These are phyloP conservation scores for Pestalotiopsis sp. DNA, from an alignment of 2,329 filamentous ascomycete species.

Conservation along the genomic window DNA sequence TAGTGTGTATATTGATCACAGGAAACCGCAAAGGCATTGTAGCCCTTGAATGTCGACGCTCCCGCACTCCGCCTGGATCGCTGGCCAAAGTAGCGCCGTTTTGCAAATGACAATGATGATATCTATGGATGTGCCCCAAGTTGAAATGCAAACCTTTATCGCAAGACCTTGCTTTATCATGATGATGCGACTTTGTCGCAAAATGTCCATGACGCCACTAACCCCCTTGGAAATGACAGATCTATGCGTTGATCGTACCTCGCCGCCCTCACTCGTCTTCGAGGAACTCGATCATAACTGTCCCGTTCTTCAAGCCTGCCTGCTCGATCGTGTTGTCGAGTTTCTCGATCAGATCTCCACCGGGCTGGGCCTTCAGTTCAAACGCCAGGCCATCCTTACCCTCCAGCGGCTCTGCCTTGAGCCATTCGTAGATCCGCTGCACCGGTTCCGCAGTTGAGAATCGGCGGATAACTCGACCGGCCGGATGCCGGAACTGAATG, in stretches of 20 bases:
- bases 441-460: constrained; percentile 80
- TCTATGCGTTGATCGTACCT: neutral
- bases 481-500: constrained; percentile 89
- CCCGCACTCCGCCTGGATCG: neutral
- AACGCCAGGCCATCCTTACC: constrained; percentile 80
- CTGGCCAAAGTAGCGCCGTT: neutral
- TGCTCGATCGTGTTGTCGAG: constrained; percentile 77
- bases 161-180: neutral
- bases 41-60: neutral
- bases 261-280: constrained; percentile 49
- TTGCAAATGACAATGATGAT: neutral
- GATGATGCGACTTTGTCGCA: neutral
- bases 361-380: constrained; percentile 81
- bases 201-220: constrained; percentile 2
- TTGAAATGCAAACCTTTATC: constrained; percentile 6
- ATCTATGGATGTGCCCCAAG: constrained; percentile 3
- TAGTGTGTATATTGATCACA: neutral
- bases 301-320: constrained; percentile 87
- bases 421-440: constrained; percentile 89
- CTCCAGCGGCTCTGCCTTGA: constrained; percentile 85
- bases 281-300: constrained; percentile 91
- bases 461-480: constrained; percentile 82
- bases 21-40: neutral
- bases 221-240: neutral
- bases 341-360: constrained; percentile 78